phyloP scores from a whole-genome alignment of 495 filamentous ascomycete species.

The Lophiostoma macrostomum region DNA sequence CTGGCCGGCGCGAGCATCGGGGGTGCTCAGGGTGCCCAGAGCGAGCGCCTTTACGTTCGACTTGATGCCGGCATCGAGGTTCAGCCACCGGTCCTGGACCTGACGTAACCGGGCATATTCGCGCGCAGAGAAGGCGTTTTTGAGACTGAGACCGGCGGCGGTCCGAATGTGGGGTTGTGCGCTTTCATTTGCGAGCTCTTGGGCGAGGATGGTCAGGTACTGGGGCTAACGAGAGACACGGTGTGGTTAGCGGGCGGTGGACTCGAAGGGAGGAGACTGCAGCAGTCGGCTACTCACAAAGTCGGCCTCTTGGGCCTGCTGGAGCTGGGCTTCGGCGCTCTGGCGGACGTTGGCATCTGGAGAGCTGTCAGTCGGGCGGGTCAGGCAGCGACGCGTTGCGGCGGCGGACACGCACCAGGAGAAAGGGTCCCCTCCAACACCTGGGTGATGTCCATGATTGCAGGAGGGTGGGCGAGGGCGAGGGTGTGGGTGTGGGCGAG shows the following conservation, averaged over 20 bases:
- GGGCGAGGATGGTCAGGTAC: slow-evolving; percentile 86
- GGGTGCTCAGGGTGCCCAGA: slow-evolving; percentile 74
- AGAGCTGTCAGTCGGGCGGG: slow-evolving; percentile 33
- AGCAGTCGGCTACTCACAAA: slow-evolving; percentile 66
- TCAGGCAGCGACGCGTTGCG: slow-evolving; percentile 32
- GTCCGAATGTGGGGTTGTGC: slow-evolving; percentile 78
- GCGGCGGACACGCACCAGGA: slow-evolving; percentile 61
- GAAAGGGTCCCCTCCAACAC: slow-evolving; percentile 91
- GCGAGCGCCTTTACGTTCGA: slow-evolving; percentile 81
- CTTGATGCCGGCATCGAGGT: slow-evolving; percentile 74
- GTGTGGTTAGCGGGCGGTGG: slow-evolving; percentile 20
- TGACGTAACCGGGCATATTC: slow-evolving; percentile 81
- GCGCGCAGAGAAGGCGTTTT: slow-evolving; percentile 93
- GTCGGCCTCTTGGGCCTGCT: slow-evolving; percentile 84
- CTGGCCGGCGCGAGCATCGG: slow-evolving; percentile 74
- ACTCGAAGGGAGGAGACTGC: slow-evolving; percentile 10
- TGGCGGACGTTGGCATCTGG: slow-evolving; percentile 85
- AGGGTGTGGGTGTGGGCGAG: neutral
- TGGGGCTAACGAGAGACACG: slow-evolving; percentile 59
- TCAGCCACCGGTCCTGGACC: slow-evolving; percentile 86
- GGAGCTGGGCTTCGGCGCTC: slow-evolving; percentile 89
- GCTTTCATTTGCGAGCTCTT: slow-evolving; percentile 88
- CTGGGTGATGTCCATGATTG: slow-evolving; percentile 71
- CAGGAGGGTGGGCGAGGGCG: slow-evolving; percentile 12
- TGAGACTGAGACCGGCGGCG: slow-evolving; percentile 91